A percentile compares a stretch with the other conserved stretches of the same genome.
Conservation (phyloP, 1,284 basidiomycete genomes). For the Earliella scabrosa region DNA sequence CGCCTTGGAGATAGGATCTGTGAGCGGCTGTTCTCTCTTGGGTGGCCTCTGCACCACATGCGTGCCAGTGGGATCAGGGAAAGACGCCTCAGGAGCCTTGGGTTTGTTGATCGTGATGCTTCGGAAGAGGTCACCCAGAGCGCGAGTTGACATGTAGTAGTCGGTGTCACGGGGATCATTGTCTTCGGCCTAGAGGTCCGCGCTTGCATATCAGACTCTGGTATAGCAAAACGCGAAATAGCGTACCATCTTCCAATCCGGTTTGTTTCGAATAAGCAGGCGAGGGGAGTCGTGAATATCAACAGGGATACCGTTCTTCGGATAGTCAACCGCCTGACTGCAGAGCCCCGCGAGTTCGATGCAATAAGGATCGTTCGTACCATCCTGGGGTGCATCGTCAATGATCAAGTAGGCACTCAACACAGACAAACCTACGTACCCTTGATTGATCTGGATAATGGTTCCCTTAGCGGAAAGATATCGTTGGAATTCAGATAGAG, state of each 20-base stretch:
- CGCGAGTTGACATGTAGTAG: slow-evolving; percentile 71
- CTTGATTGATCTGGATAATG: slow-evolving; percentile 62
- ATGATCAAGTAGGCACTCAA: too few species aligned
- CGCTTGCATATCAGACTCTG: background rate
- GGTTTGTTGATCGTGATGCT: slow-evolving; percentile 54
- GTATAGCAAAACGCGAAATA: background rate
- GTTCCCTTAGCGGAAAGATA: background rate
- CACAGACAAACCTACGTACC: slow-evolving; percentile 36
- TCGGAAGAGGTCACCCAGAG: slow-evolving; percentile 71
- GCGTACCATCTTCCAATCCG: slow-evolving; percentile 65
- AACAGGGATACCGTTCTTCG: slow-evolving; percentile 72
- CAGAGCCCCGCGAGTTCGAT: slow-evolving; percentile 68
- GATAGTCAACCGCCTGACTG: slow-evolving; percentile 73
- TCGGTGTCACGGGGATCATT: slow-evolving; percentile 58
- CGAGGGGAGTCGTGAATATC: slow-evolving; percentile 51
- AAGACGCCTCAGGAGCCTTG: slow-evolving; percentile 28
- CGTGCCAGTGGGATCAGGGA: slow-evolving; percentile 10
- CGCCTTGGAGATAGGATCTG: slow-evolving; percentile 53
- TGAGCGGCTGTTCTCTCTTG: slow-evolving; percentile 31
- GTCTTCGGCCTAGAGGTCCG: slow-evolving; percentile 53
- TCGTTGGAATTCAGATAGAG: background rate
- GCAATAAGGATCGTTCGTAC: slow-evolving; percentile 69
- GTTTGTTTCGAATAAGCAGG: slow-evolving; percentile 64
- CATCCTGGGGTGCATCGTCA: slow-evolving; percentile 45
- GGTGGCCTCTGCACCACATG: slow-evolving; percentile 3